Percentiles rank a stretch among this genome's conserved stretches.
Conservation (phyloP, 2,329 filamentous ascomycete species). For the Didymella keratinophila region DNA sequence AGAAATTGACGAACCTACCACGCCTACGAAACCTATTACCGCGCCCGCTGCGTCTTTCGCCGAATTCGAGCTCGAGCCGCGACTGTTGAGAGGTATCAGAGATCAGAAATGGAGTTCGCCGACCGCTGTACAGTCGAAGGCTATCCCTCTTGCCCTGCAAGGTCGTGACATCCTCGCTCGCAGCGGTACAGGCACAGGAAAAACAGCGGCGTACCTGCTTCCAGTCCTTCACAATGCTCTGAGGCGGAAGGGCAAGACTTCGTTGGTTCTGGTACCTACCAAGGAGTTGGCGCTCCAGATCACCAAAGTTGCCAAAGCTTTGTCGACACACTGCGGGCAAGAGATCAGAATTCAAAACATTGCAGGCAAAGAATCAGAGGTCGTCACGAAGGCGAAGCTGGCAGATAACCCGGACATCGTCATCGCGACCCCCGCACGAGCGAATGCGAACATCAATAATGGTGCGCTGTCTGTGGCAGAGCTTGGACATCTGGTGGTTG, state of each 20-base stretch:
- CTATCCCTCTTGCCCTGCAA: slow-evolving; percentile 85
- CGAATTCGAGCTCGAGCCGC: slow-evolving; percentile 80
- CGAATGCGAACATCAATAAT: slow-evolving; percentile 77
- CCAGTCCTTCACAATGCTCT: slow-evolving; percentile 87
- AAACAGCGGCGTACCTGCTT: slow-evolving; percentile 94
- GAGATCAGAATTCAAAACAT: slow-evolving; percentile 84
- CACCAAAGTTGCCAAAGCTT: slow-evolving; percentile 75
- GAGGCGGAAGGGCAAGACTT: slow-evolving; percentile 76
- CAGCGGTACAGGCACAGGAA: slow-evolving; percentile 94
- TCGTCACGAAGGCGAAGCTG: slow-evolving; percentile 85
- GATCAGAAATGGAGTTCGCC: slow-evolving; percentile 85
- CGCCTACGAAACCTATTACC: slow-evolving; percentile 23
- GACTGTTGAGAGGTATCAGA: slow-evolving; percentile 84
- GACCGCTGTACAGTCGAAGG: slow-evolving; percentile 86
- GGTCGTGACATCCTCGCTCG: slow-evolving; percentile 91
- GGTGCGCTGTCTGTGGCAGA: slow-evolving; percentile 74
- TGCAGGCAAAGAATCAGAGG: slow-evolving; percentile 87
- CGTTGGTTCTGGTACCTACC: slow-evolving; percentile 92
- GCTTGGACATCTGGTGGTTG: slow-evolving; percentile 82
- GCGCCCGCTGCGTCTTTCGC: slow-evolving; percentile 66
- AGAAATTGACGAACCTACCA: slow-evolving; percentile 28
- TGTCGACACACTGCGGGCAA: slow-evolving; percentile 84
- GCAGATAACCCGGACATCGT: slow-evolving; percentile 88
- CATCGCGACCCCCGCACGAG: slow-evolving; percentile 87
- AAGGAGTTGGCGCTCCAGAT: slow-evolving; percentile 95